Conservation (phyloP, 2,329 filamentous ascomycete species). For the Cryphonectria radicalis region DNA sequence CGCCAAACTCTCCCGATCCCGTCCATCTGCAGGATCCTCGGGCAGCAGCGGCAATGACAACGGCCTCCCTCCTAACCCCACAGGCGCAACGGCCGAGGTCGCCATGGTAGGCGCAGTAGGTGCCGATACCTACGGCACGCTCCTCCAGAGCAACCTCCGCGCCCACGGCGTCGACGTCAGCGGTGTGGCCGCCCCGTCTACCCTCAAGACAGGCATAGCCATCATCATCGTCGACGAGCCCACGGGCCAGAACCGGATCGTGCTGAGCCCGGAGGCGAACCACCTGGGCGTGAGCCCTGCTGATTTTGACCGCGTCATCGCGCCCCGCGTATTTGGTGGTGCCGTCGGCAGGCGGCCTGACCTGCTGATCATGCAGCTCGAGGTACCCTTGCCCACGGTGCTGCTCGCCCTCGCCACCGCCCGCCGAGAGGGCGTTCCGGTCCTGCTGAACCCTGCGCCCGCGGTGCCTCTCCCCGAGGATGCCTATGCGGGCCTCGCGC, state of each 20-base stretch:
- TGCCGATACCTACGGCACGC: constrained; percentile 65
- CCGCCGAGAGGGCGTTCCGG: constrained; percentile 54
- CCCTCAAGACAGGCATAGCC: constrained; percentile 68
- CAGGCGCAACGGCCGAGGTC: constrained; percentile 60
- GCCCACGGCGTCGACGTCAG: constrained; percentile 65
- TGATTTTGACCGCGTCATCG: constrained; percentile 5
- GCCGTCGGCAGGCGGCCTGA: constrained; percentile 48
- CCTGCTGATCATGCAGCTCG: constrained; percentile 77
- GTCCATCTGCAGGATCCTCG: constrained; percentile 10
- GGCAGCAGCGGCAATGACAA: constrained; percentile 19
- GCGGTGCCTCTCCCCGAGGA: constrained; percentile 70
- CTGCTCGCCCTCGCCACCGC: constrained; percentile 62
- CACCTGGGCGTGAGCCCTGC: constrained; percentile 37
- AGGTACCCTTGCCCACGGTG: constrained; percentile 71
- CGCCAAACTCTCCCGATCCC: constrained; percentile 73
- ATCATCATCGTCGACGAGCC: constrained; percentile 76
- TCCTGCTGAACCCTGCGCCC: constrained; percentile 85
- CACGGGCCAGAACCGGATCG: constrained; percentile 76
- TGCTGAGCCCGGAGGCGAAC: constrained; percentile 75
- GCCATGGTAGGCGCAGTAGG: constrained; percentile 78
- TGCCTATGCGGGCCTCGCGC: constrained; percentile 70
- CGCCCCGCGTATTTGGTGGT: constrained; percentile 33
- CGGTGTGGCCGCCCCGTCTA: constrained; percentile 51
- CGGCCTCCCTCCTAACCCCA: constrained; percentile 43
- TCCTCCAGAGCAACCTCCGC: constrained; percentile 62